Evolutionary conservation across 2,329 filamentous ascomycete genomes (phyloP).

Genomic region (Penicillium oxalicum): DNA sequence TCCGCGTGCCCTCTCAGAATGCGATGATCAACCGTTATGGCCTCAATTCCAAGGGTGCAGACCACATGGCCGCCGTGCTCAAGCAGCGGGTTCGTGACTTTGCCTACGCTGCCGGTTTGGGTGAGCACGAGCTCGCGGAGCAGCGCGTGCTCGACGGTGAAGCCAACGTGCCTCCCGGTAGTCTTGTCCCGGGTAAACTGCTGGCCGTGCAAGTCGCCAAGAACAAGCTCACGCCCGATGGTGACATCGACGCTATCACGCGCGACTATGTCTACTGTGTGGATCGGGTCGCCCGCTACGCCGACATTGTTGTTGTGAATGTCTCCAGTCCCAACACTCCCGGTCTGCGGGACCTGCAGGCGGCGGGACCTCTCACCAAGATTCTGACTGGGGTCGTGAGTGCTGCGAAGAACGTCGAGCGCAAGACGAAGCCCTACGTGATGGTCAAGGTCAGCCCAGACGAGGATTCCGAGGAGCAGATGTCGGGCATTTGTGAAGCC

Average conservation of each 20-base stretch:
- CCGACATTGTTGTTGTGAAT: slow-evolving; percentile 95
- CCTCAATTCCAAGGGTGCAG: slow-evolving; percentile 84
- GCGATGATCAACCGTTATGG: slow-evolving; percentile 94
- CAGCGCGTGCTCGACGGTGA: slow-evolving; percentile 68
- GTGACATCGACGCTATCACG: slow-evolving; percentile 73
- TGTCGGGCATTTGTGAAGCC: slow-evolving; percentile 81
- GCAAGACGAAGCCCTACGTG: slow-evolving; percentile 69
- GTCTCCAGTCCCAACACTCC: slow-evolving; percentile 96
- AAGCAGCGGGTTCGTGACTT: slow-evolving; percentile 72
- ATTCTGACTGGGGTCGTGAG: slow-evolving; percentile 77
- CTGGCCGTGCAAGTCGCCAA: slow-evolving; percentile 92
- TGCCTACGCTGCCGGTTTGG: slow-evolving; percentile 64
- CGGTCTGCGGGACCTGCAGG: slow-evolving; percentile 80
- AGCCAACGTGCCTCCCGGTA: slow-evolving; percentile 73
- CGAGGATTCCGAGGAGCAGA: slow-evolving; percentile 77
- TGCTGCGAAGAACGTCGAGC: slow-evolving; percentile 62
- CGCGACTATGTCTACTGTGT: slow-evolving; percentile 86
- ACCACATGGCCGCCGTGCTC: slow-evolving; percentile 73
- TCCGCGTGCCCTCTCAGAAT: slow-evolving; percentile 74
- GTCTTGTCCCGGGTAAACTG: slow-evolving; percentile 66
- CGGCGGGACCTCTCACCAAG: slow-evolving; percentile 70
- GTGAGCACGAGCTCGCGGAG: slow-evolving; percentile 58
- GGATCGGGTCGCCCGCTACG: slow-evolving; percentile 72
- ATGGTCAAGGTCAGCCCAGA: slow-evolving; percentile 99
- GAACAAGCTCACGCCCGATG: slow-evolving; percentile 86